Conservation (phyloP, 805 yeast species). For the Candida michaelii region DNA sequence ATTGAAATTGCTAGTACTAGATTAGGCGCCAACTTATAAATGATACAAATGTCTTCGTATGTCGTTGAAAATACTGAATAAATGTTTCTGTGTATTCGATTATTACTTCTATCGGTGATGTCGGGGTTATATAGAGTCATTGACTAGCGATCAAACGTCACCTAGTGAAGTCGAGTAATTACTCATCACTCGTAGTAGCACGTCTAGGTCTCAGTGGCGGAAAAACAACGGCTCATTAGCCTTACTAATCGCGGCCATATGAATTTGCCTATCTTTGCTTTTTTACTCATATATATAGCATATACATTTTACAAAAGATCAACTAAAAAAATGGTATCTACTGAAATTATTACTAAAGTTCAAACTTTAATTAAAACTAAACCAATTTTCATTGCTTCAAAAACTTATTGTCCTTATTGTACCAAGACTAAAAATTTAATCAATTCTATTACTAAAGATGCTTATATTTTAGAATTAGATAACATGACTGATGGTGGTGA, state of each 20-base stretch:
- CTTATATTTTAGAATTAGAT: constrained; percentile 57
- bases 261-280: constrained; percentile 1
- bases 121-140: too few relatives aligned
- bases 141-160: too few relatives aligned
- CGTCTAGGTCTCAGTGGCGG: too few relatives aligned
- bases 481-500: constrained; percentile 68
- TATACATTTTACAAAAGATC: neutral
- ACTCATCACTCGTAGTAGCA: too few relatives aligned
- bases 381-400: constrained; percentile 78
- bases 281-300: constrained; percentile 1
- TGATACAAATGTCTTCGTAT: too few relatives aligned
- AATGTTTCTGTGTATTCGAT: too few relatives aligned
- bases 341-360: constrained; percentile 56
- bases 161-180: too few relatives aligned
- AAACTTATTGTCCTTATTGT: constrained; percentile 50
- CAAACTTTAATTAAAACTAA: constrained; percentile 62
- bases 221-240: too few relatives aligned
- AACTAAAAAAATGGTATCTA: constrained; percentile 49
- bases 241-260: constrained; percentile 2
- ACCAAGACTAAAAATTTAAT: constrained; percentile 40
- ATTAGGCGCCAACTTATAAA: neutral
- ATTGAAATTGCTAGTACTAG: constrained; percentile 53
- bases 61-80: too few relatives aligned
- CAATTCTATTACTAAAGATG: constrained; percentile 40
- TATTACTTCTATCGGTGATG: too few relatives aligned